phyloP scores from a whole-genome alignment of 1,139 yeast species.

The Martiniozyma asiatica region DNA sequence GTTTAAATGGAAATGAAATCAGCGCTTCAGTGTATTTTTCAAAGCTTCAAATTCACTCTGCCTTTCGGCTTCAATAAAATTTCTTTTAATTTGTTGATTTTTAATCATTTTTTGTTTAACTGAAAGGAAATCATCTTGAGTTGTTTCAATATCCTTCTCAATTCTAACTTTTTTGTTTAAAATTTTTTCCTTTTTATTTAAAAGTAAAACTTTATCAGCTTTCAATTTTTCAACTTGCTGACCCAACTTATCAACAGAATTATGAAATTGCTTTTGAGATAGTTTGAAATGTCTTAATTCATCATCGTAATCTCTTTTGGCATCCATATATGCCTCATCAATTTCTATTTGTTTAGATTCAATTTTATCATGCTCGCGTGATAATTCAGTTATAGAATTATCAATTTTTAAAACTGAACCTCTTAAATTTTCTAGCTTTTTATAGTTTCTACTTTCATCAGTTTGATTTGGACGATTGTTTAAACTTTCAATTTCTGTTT shows the following conservation, averaged over 20 bases:
- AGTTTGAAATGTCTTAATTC: constrained; percentile 25
- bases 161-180: constrained; percentile 20
- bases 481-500: constrained; percentile 46
- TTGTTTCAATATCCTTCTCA: constrained; percentile 17
- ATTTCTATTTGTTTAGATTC: constrained; percentile 25
- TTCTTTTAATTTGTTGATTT: constrained; percentile 1
- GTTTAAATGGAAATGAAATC: too few relatives aligned
- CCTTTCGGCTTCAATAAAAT: background rate
- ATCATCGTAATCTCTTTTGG: constrained; percentile 29
- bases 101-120: constrained; percentile 14
- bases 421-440: constrained; percentile 31
- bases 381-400: constrained; percentile 26
- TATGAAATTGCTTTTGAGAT: constrained; percentile 22
- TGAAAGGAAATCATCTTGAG: constrained; percentile 6
- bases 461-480: constrained; percentile 35
- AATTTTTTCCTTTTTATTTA: constrained; percentile 26
- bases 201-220: constrained; percentile 24
- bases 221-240: constrained; percentile 19
- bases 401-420: constrained; percentile 31
- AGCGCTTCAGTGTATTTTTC: background rate
- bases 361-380: constrained; percentile 24
- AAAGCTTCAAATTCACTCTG: background rate
- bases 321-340: constrained; percentile 28
- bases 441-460: constrained; percentile 34
- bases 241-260: constrained; percentile 15